These are phyloP conservation scores for Calonectria ilicicola DNA, from an alignment of 2,329 filamentous ascomycete species.

Conservation along the genomic window DNA sequence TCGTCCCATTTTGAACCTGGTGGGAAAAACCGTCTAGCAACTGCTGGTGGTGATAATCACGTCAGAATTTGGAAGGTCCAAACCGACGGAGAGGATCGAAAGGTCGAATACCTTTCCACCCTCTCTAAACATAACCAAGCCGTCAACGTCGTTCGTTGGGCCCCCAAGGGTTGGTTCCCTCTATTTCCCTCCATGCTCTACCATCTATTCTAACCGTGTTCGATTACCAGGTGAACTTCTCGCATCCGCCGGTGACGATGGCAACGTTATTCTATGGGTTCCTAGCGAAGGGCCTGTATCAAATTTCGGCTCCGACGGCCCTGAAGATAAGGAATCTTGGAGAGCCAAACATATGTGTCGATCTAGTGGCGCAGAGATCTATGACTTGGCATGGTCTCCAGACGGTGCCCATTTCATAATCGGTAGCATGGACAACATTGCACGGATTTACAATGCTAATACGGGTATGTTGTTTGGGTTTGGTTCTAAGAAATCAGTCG, in stretches of 20 bases:
- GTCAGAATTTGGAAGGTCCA: conserved; percentile 96
- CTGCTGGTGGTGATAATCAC: conserved; percentile 95
- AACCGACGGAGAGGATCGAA: conserved; percentile 84
- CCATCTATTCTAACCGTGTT: conserved; percentile 30
- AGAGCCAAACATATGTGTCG: conserved; percentile 97
- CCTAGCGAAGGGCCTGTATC: conserved; percentile 81
- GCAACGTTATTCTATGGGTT: conserved; percentile 96
- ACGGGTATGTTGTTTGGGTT: conserved; percentile 71
- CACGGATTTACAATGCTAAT: conserved; percentile 94
- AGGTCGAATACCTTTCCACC: conserved; percentile 91
- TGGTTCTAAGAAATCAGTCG: neutral
- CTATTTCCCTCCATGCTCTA: neutral
- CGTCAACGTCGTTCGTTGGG: conserved; percentile 97
- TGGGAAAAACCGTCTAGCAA: conserved; percentile 91
- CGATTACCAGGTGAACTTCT: conserved; percentile 81
- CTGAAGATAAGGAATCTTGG: conserved; percentile 97
- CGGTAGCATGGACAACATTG: conserved; percentile 99
- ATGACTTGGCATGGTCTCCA: conserved; percentile 99
- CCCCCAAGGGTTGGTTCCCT: conserved; percentile 79
- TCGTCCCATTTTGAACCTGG: conserved; percentile 96
- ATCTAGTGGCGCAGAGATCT: conserved; percentile 94
- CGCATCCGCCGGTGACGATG: conserved; percentile 95
- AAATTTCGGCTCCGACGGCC: conserved; percentile 82
- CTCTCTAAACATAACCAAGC: conserved; percentile 95
- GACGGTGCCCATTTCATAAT: conserved; percentile 97